Percentiles rank a stretch among this genome's conserved stretches.
These are phyloP conservation scores for Balakata baccata DNA, from an alignment of 345 rosid genomes.

Conservation along the genomic window DNA sequence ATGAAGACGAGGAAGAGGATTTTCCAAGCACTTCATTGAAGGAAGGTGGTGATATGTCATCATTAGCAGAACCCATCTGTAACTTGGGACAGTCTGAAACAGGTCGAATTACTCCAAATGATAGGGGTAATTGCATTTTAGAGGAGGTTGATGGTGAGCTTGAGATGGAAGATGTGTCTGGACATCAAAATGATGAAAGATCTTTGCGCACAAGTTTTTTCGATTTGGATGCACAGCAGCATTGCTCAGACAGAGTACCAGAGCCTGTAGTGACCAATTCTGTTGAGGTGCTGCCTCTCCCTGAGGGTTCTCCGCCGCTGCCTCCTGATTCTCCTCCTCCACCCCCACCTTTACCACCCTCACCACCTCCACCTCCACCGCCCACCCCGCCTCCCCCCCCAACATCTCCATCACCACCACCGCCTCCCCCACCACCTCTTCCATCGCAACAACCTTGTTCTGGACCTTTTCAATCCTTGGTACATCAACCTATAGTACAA, in stretches of 20 bases:
- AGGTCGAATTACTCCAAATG: slow-evolving; percentile 41
- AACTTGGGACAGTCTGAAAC: slow-evolving; percentile 48
- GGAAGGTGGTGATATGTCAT: slow-evolving; percentile 35
- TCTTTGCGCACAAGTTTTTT: slow-evolving; percentile 21
- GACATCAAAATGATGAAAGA: slow-evolving; percentile 55
- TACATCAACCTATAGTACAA: slow-evolving; percentile 38
- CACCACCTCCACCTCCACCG: slow-evolving; percentile 59
- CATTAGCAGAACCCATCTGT: slow-evolving; percentile 37
- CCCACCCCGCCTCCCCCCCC: slow-evolving; percentile 39
- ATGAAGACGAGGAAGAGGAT: slow-evolving; percentile 55
- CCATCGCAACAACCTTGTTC: slow-evolving; percentile 31
- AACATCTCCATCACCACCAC: slow-evolving; percentile 45
- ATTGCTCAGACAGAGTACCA: slow-evolving; percentile 25
- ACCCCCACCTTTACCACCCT: slow-evolving; percentile 64
- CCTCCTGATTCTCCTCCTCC: slow-evolving; percentile 78
- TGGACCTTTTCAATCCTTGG: slow-evolving; percentile 31
- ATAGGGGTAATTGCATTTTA: slow-evolving; percentile 64
- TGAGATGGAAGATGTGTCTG: slow-evolving; percentile 86
- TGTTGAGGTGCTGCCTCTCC: slow-evolving; percentile 36
- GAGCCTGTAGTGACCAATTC: slow-evolving; percentile 38
- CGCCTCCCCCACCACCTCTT: slow-evolving; percentile 36
- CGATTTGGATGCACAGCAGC: slow-evolving; percentile 39
- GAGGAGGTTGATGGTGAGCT: slow-evolving; percentile 83
- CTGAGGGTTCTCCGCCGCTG: slow-evolving; percentile 61
- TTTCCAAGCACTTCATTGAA: slow-evolving; percentile 40